Conservation (phyloP, 768 basidiomycete genomes). For the Scleroderma bovista region DNA sequence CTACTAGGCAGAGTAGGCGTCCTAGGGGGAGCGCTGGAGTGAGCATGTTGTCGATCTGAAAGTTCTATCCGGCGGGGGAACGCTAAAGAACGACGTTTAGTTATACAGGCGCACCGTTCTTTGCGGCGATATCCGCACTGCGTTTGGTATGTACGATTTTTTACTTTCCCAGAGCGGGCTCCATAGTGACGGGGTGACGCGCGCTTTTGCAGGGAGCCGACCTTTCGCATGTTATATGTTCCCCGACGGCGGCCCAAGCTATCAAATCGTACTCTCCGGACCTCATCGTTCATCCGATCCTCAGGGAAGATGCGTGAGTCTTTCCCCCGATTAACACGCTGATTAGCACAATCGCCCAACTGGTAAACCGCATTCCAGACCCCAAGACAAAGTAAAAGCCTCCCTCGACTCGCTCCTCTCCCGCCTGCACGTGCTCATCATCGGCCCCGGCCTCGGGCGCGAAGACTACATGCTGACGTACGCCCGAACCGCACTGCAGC, state of each 20-base stretch:
- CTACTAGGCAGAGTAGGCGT: constrained; percentile 83
- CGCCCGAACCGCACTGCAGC: constrained; percentile 66
- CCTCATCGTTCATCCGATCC: constrained; percentile 93
- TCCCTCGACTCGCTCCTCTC: constrained; percentile 69
- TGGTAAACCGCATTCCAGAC: constrained; percentile 28
- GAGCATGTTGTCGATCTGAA: constrained; percentile 22
- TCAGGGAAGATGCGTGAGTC: constrained; percentile 60
- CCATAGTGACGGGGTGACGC: too few species aligned
- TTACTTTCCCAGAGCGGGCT: too few species aligned
- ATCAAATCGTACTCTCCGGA: constrained; percentile 98
- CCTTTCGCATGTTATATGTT: constrained; percentile 95
- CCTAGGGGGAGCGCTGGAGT: constrained; percentile 92
- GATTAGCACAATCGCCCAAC: too few species aligned
- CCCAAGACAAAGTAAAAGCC: constrained; percentile 44
- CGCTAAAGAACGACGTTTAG: too few species aligned
- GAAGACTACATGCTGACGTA: constrained; percentile 85
- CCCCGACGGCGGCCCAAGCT: constrained; percentile 83
- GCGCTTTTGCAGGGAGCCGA: constrained; percentile 68
- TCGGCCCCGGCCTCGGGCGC: constrained; percentile 93
- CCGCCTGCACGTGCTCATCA: constrained; percentile 86
- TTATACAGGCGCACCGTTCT: constrained; percentile 96
- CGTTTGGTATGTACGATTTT: constrained; percentile 66
- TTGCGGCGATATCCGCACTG: constrained; percentile 87
- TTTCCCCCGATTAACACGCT: neutral
- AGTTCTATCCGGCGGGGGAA: too few species aligned